phyloP scores from a whole-genome alignment of 768 basidiomycete genomes.

The Tulasnella sp. region DNA sequence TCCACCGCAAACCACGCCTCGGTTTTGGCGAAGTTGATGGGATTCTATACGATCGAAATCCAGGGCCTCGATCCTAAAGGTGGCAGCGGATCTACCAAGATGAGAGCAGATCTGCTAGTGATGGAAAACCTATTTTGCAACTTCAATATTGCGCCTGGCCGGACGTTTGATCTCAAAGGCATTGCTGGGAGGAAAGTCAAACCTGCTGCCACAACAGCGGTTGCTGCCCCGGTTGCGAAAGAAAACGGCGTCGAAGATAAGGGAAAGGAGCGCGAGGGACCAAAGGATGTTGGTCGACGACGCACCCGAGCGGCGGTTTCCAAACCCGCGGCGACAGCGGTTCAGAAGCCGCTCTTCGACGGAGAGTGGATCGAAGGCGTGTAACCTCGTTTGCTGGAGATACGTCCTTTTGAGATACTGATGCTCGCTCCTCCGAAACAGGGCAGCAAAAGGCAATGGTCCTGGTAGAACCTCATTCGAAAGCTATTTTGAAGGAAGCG shows the following conservation, averaged over 20 bases:
- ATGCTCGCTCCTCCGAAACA: constrained; percentile 21
- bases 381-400: constrained; percentile 10
- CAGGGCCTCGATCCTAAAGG: constrained; percentile 45
- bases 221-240: background rate
- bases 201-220: constrained; percentile 21
- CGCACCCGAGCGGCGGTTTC: background rate
- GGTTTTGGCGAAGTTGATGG: constrained; percentile 65
- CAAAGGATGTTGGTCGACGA: background rate
- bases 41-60: constrained; percentile 72
- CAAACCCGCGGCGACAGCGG: constrained; percentile 25
- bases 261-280: background rate
- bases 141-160: constrained; percentile 41
- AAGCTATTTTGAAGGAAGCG: constrained; percentile 58
- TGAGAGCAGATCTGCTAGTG: constrained; percentile 64
- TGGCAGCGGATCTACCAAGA: constrained; percentile 37
- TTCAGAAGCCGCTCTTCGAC: constrained; percentile 58
- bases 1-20: constrained; percentile 55
- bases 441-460: constrained; percentile 57
- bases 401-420: background rate
- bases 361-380: constrained; percentile 77
- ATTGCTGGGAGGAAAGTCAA: constrained; percentile 71
- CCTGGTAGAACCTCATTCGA: constrained; percentile 61
- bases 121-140: constrained; percentile 81
- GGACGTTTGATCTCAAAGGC: constrained; percentile 76
- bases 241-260: background rate